phyloP scores from a whole-genome alignment of 2,329 filamentous ascomycete species.

The Raffaelea deltoideospora region DNA sequence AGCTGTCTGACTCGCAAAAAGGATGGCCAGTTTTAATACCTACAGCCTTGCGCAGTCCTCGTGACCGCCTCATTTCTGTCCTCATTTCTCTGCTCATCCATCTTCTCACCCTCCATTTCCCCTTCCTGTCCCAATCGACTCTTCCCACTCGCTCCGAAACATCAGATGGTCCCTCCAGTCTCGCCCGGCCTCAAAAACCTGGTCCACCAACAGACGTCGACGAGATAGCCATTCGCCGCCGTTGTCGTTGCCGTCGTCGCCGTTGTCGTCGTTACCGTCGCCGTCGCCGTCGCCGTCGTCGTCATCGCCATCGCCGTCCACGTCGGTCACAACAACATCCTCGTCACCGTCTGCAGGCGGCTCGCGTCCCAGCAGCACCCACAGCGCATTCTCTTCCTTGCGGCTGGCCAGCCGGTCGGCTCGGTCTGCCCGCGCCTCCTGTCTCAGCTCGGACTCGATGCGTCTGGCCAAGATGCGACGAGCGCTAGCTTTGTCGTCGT shows the following conservation, averaged over 20 bases:
- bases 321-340: constrained; percentile 10
- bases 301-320: constrained; percentile 15
- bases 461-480: constrained; percentile 19
- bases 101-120: not conserved
- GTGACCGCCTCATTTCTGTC: not conserved
- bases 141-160: constrained; percentile 30
- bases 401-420: constrained; percentile 24
- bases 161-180: constrained; percentile 24
- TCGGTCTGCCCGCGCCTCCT: constrained; percentile 28
- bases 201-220: constrained; percentile 16
- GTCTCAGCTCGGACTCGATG: constrained; percentile 23
- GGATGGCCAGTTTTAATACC: too few species aligned
- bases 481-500: too few species aligned
- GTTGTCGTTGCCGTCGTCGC: not conserved
- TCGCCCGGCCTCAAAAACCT: constrained; percentile 19
- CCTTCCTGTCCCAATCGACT: not conserved
- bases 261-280: constrained; percentile 10
- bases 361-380: constrained; percentile 25
- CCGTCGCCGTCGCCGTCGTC: constrained; percentile 7
- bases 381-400: constrained; percentile 28
- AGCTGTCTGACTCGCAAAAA: too few species aligned
- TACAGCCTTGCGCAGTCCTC: too few species aligned
- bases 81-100: not conserved
- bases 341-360: constrained; percentile 15
- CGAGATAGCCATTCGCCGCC: not conserved